Evolutionary conservation across 108 stramenopile species (phyloP).

Genomic region (Cyclotella baltica): DNA sequence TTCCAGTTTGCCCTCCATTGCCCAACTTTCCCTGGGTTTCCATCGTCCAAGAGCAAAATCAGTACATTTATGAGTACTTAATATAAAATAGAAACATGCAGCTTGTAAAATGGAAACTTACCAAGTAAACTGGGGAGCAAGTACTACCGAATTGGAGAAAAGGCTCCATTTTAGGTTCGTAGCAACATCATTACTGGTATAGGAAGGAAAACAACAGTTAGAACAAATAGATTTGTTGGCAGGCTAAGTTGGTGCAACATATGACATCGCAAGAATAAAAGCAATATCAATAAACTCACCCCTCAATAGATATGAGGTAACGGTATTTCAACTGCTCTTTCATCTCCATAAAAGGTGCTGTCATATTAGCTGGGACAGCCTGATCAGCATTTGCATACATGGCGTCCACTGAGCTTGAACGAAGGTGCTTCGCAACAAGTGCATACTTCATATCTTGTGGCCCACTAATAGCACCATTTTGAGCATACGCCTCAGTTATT

Average conservation of each 20-base stretch:
- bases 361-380: conserved; percentile 26
- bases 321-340: conserved; percentile 52
- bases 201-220: no score
- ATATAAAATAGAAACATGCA: no score
- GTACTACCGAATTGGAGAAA: conserved; percentile 54
- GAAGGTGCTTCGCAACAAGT: conserved; percentile 66
- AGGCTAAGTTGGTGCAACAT: no score
- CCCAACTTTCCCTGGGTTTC: conserved; percentile 41
- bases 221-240: no score
- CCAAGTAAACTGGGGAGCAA: conserved; percentile 35
- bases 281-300: conserved; percentile 20
- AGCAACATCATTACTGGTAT: no score
- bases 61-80: no score
- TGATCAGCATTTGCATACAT: conserved; percentile 49
- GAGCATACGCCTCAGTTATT: conserved; percentile 48
- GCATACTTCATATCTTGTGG: conserved; percentile 50
- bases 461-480: conserved; percentile 32
- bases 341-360: conserved; percentile 35
- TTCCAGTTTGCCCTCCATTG: conserved; percentile 51
- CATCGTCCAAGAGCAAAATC: no score
- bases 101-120: not conserved
- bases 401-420: conserved; percentile 72
- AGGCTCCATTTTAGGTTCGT: conserved; percentile 52
- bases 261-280: no score
- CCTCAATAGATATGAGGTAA: conserved; percentile 61